These are phyloP conservation scores for Zasmidium cellare DNA, from an alignment of 2,329 filamentous ascomycete species.

Conservation along the genomic window DNA sequence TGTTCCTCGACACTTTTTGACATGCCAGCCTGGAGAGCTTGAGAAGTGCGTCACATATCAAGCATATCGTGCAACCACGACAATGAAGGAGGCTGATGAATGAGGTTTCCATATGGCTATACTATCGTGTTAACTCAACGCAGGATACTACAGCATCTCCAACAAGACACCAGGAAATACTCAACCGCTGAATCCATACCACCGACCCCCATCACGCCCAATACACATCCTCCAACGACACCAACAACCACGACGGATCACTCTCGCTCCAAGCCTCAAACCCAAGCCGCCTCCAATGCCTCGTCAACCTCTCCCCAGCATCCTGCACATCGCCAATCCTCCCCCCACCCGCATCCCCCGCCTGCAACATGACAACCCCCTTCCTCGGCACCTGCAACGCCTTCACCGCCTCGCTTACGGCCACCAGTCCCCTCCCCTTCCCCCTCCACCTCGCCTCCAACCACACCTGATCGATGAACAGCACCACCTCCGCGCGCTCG, in stretches of 20 bases:
- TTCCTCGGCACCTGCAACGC: constrained; percentile 3
- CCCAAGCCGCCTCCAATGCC: constrained; percentile 21
- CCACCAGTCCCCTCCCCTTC: constrained; percentile 9
- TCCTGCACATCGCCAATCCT: background rate
- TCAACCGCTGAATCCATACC: no score
- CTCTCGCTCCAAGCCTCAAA: constrained; percentile 24
- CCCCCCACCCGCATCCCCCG: constrained; percentile 13
- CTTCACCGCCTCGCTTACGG: constrained; percentile 9
- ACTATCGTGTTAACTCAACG: no score
- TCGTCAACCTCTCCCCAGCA: constrained; percentile 18
- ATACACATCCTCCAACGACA: constrained; percentile 3
- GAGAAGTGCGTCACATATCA: no score
- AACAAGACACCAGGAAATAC: no score
- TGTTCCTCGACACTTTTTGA: no score
- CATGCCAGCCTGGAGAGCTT: no score
- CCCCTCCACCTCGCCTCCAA: constrained; percentile 10
- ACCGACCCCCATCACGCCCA: background rate
- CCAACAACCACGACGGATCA: constrained; percentile 22
- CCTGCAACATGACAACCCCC: constrained; percentile 18
- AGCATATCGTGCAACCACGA: no score
- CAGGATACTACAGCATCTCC: no score
- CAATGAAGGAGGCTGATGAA: no score
- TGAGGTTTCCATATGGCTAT: no score
- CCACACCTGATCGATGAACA: constrained; percentile 16
- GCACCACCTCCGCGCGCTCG: constrained; percentile 5